phyloP scores from a whole-genome alignment of 1,284 basidiomycete genomes.

The Sanghuangporus weigelae region DNA sequence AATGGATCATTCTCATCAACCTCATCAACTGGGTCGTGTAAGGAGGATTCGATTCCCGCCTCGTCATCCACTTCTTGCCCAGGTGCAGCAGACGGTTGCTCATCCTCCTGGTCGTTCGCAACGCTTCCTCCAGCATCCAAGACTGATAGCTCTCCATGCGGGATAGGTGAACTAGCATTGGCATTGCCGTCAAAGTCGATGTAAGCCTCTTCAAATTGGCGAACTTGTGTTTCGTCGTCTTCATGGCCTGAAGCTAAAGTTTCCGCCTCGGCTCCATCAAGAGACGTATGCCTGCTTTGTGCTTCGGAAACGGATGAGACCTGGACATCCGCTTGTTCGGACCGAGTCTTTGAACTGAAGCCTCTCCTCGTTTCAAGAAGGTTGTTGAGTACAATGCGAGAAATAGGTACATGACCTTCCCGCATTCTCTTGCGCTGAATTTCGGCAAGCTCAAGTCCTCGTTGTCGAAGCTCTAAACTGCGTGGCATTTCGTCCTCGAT shows the following conservation, averaged over 20 bases:
- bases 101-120: background rate
- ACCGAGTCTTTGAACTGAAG: background rate
- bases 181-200: conserved; percentile 16
- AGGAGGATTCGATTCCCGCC: conserved; percentile 3
- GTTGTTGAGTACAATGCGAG: background rate
- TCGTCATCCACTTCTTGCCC: background rate
- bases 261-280: background rate
- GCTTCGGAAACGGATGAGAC: background rate
- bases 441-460: conserved; percentile 13
- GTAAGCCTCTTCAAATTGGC: conserved; percentile 11
- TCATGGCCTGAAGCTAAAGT: background rate
- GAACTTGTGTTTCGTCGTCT: conserved; percentile 8
- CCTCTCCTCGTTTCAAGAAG: background rate
- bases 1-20: conserved; percentile 13
- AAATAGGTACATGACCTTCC: background rate
- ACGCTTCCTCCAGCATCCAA: background rate
- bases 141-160: background rate
- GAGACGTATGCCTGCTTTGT: background rate
- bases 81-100: background rate
- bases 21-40: background rate
- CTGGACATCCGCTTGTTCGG: background rate
- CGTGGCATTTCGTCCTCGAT: conserved; percentile 8
- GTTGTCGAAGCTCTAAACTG: conserved; percentile 7
- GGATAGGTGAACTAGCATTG: background rate
- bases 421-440: background rate